A percentile compares a stretch with the other conserved stretches of the same genome.
phyloP scores from a whole-genome alignment of 176 grass and related monocot genomes.

The Canna indica region DNA sequence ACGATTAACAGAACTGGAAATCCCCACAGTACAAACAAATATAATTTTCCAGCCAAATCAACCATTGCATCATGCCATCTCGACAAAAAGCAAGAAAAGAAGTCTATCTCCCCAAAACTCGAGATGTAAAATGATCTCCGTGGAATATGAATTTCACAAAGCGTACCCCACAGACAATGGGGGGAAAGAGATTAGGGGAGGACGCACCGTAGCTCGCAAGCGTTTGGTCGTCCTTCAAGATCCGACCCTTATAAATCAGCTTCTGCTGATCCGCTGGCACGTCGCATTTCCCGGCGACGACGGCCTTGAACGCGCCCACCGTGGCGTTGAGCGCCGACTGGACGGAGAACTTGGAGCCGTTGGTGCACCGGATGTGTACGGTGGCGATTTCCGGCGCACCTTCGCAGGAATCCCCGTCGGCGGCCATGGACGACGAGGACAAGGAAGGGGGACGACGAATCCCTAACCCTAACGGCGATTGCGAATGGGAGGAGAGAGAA shows the following conservation, averaged over 20 bases:
- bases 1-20: not conserved
- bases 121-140: not conserved
- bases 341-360: conserved; percentile 20
- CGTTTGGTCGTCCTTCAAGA: conserved; percentile 19
- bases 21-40: not conserved
- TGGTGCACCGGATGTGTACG: conserved; percentile 10
- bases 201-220: conserved; percentile 12
- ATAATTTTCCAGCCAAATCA: not conserved
- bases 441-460: not conserved
- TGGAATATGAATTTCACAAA: not conserved
- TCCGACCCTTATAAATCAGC: conserved; percentile 18
- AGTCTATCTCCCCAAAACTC: not conserved
- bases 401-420: not conserved
- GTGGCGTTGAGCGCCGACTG: not conserved
- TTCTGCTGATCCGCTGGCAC: conserved; percentile 9
- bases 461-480: not conserved
- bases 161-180: not conserved
- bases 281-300: conserved; percentile 2
- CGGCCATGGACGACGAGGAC: not conserved
- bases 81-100: not conserved
- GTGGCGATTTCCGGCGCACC: not conserved
- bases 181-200: no score
- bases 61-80: not conserved
- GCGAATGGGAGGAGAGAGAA: not conserved
- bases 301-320: not conserved